phyloP scores from a whole-genome alignment of 805 yeast genomes.

The Zygosaccharomyces siamensis region DNA sequence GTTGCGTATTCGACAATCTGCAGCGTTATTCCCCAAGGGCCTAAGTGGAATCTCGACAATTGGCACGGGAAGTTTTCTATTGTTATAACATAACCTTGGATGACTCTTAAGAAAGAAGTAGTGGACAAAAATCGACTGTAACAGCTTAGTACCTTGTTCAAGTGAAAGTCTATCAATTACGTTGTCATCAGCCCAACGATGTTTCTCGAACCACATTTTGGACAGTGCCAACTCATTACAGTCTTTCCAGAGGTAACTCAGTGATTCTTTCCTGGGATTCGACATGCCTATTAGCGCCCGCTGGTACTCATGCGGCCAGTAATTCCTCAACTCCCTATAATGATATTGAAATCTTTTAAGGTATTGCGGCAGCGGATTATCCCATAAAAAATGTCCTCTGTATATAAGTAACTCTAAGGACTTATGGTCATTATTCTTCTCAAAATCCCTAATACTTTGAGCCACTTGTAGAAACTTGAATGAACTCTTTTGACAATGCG shows the following conservation, averaged over 20 bases:
- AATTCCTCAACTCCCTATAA: slow-evolving; percentile 14
- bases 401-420: slow-evolving; percentile 18
- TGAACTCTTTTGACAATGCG: background rate
- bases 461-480: background rate
- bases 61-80: slow-evolving; percentile 18
- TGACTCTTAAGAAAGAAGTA: slow-evolving; percentile 19
- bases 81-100: slow-evolving; percentile 17
- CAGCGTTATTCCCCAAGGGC: slow-evolving; percentile 21
- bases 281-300: slow-evolving; percentile 15
- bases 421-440: slow-evolving; percentile 4
- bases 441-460: background rate
- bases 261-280: slow-evolving; percentile 13
- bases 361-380: slow-evolving; percentile 15
- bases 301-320: slow-evolving; percentile 24
- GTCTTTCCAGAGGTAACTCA: slow-evolving; percentile 17
- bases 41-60: slow-evolving; percentile 25
- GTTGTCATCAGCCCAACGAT: slow-evolving; percentile 13
- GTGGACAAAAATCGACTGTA: slow-evolving; percentile 18
- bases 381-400: slow-evolving; percentile 17
- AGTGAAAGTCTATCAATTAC: slow-evolving; percentile 5
- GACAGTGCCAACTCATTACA: slow-evolving; percentile 10
- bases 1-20: slow-evolving; percentile 18
- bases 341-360: slow-evolving; percentile 12
- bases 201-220: slow-evolving; percentile 10
- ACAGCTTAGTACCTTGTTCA: slow-evolving; percentile 8